Percentiles rank a stretch among this genome's conserved stretches.
Conservation (phyloP, 352 stramenopile species). For the Discostella stelligera region DNA sequence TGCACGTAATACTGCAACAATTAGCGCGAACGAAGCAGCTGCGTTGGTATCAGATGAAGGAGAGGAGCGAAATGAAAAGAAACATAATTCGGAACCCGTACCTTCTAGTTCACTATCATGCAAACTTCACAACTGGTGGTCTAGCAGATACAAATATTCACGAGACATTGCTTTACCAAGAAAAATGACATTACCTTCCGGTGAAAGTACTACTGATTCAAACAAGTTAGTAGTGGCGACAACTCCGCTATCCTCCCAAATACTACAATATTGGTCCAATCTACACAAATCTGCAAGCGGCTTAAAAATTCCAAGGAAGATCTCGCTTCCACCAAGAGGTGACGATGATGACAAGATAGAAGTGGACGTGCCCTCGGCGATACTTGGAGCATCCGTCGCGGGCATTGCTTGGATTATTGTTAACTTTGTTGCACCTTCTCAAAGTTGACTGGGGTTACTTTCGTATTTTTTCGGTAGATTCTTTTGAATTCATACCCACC, state of each 20-base stretch:
- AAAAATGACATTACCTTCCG: background rate
- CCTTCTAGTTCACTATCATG: background rate
- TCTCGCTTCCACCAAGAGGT: background rate
- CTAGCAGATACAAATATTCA: background rate
- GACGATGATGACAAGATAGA: background rate
- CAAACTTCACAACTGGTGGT: background rate
- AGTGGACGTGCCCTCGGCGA: conserved; percentile 24
- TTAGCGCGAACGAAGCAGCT: background rate
- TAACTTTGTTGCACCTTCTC: background rate
- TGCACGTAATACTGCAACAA: background rate
- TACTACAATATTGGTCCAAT: conserved; percentile 6
- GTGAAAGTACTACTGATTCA: background rate
- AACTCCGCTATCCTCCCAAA: background rate
- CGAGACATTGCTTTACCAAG: background rate
- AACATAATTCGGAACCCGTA: background rate
- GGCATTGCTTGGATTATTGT: conserved; percentile 24
- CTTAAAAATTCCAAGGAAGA: background rate
- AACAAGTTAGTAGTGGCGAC: background rate
- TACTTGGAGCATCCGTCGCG: conserved; percentile 18
- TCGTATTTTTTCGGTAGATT: too few relatives aligned
- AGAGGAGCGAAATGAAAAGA: background rate
- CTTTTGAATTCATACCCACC: too few relatives aligned
- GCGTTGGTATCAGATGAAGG: background rate
- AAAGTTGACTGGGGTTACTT: background rate
- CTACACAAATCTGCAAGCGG: background rate